Evolutionary conservation across 257 asterid genomes (phyloP), one percentile per base, ranked within the genome.

Genomic region (Mitragyna speciosa): DNA sequence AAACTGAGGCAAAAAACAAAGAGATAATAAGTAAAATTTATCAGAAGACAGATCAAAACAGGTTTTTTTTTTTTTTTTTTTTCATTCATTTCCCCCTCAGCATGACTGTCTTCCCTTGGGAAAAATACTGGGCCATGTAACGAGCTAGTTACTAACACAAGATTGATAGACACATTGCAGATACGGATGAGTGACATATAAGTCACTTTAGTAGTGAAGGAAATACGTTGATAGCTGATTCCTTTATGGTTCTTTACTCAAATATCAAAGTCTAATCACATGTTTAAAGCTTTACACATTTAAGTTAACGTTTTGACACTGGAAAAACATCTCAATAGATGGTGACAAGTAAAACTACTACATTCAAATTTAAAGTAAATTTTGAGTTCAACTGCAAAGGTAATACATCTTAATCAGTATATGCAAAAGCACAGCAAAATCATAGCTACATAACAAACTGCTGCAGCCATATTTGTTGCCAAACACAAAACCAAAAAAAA

Each of bases 1-100:
- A 72, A 96, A 94, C 99, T 96, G 89, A 78, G 73, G n/a, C 66
- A 67, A 84, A 83, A 17, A 87, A 66, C 31, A 73, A 31, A 63
- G 70, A 65, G 69, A 41, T 16, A 39, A 63, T 43, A 26, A 76
- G 14, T 41, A 58, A 4, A 28, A 63, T 63, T 30, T 30, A 63
- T 28, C 2, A 26, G 26, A 76, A 61, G 43, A 17, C 56, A 26
- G 61, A 16, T 45, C 78, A 58, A 2, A 24, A 39, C 52, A 1
- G 11, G 14, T 0, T 19, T 58, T 6, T 6, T 58, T 58, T 8
- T 1, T 0, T 56, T 56, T 56, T 56, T n/a, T n/a, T n/a, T n/a
- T n/a, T n/a, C n/a, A n/a, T n/a, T n/a, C n/a, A n/a, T n/a, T n/a
- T 17, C 24, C 41, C 41, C 49, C 7, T 45, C 49, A 5, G 49